phyloP scores from a whole-genome alignment of 2,329 filamentous ascomycete genomes.

The Cercospora brassicicola region DNA sequence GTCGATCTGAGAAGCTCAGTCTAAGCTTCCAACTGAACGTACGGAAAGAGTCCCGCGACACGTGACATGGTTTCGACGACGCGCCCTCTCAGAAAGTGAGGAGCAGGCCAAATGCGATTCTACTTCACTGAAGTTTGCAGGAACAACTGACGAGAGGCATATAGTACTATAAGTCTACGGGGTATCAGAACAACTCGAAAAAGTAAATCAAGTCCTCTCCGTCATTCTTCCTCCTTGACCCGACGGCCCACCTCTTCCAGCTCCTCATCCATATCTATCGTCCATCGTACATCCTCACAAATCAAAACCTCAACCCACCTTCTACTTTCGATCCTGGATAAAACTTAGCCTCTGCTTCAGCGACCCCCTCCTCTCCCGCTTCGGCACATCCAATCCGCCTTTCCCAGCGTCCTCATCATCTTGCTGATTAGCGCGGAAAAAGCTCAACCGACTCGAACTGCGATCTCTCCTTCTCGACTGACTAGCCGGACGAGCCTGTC shows the following conservation, averaged over 20 bases:
- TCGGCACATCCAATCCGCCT: background rate
- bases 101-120: background rate
- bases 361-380: constrained; percentile 3
- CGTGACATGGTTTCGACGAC: background rate
- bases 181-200: background rate
- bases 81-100: no score
- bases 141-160: background rate
- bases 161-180: constrained; percentile 3
- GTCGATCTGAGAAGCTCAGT: background rate
- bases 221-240: background rate
- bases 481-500: constrained; percentile 22
- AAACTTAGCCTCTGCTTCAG: constrained; percentile 78
- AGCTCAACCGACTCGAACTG: constrained; percentile 32
- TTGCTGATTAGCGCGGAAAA: constrained; percentile 26
- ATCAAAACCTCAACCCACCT: background rate
- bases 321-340: constrained; percentile 42
- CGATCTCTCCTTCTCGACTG: constrained; percentile 26
- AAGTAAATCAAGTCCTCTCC: background rate
- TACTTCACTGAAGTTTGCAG: background rate
- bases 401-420: constrained; percentile 15
- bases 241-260: background rate
- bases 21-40: background rate
- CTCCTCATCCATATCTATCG: background rate
- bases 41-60: background rate
- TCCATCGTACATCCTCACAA: background rate